Evolutionary conservation across 768 basidiomycete species (phyloP).

Genomic region (Russula lepida): DNA sequence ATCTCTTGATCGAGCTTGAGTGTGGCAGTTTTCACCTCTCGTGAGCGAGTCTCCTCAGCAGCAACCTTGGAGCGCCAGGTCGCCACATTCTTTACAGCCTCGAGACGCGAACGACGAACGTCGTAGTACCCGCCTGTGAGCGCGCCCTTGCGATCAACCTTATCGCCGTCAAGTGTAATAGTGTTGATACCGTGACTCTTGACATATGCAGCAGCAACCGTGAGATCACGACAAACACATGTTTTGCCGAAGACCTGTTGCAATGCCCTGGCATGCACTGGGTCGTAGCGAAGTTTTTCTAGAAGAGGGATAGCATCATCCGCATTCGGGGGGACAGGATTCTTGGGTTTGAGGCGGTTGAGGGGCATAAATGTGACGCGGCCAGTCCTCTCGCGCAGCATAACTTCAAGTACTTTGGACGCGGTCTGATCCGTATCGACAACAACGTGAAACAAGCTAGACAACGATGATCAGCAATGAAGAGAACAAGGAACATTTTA

Average conservation of each 20-base stretch:
- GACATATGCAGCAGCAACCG: conserved; percentile 88
- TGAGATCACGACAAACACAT: conserved; percentile 88
- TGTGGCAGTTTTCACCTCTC: conserved; percentile 69
- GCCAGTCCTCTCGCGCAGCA: conserved; percentile 89
- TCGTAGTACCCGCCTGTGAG: conserved; percentile 97
- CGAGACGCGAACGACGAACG: conserved; percentile 79
- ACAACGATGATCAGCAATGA: background rate
- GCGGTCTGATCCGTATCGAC: conserved; percentile 96
- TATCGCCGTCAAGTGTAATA: conserved; percentile 96
- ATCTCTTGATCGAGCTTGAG: conserved; percentile 77
- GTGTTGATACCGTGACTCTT: conserved; percentile 93
- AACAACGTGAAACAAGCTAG: conserved; percentile 91
- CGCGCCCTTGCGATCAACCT: conserved; percentile 92
- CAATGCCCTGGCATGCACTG: conserved; percentile 69
- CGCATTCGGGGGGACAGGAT: conserved; percentile 54
- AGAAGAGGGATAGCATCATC: conserved; percentile 77
- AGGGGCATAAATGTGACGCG: conserved; percentile 98
- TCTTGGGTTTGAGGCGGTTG: conserved; percentile 83
- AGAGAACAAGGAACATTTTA: background rate
- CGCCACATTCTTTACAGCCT: conserved; percentile 70
- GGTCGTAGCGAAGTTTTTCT: conserved; percentile 72
- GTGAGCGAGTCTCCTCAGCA: conserved; percentile 50
- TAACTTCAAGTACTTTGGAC: conserved; percentile 80
- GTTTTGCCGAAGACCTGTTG: conserved; percentile 98
- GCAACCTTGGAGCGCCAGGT: conserved; percentile 69